These are phyloP conservation scores for Ophiorrhiza pumila DNA, from an alignment of 257 asterid genomes.

Conservation along the genomic window DNA sequence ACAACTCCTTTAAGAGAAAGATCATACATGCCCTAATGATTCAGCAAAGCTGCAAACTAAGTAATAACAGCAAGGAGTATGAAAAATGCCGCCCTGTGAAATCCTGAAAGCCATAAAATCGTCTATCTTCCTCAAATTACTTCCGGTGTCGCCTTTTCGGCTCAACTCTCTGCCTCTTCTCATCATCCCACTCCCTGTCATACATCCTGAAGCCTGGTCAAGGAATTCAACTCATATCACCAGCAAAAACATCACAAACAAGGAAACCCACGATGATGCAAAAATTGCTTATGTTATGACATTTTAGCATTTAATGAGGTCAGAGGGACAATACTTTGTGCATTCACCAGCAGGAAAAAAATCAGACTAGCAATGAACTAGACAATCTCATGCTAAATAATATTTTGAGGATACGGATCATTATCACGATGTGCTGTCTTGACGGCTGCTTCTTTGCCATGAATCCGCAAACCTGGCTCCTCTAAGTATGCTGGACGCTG, in stretches of 20 bases:
- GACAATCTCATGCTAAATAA: constrained; percentile 2
- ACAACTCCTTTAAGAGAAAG: not conserved
- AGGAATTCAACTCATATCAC: constrained; percentile 26
- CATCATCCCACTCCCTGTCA: constrained; percentile 98
- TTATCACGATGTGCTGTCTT: constrained; percentile 77
- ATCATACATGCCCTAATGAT: not conserved
- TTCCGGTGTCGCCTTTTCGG: constrained; percentile 90
- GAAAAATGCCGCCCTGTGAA: not conserved
- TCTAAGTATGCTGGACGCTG: constrained; percentile 76
- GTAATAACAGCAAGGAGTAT: not conserved
- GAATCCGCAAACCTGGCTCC: constrained; percentile 73
- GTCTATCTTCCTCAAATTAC: constrained; percentile 22
- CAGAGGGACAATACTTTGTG: not conserved
- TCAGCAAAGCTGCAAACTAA: constrained; percentile 1
- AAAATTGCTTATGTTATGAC: not conserved
- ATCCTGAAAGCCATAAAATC: not conserved
- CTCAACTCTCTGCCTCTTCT: constrained; percentile 93
- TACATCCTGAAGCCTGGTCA: constrained; percentile 50
- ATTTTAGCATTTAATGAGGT: not conserved
- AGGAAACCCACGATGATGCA: not conserved
- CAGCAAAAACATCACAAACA: not conserved
- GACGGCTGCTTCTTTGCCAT: constrained; percentile 70
- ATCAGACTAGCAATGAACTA: not conserved
- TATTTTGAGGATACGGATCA: constrained; percentile 75
- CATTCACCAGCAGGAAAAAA: not conserved